phyloP scores from a whole-genome alignment of 345 rosid genomes.

The Pistacia vera region DNA sequence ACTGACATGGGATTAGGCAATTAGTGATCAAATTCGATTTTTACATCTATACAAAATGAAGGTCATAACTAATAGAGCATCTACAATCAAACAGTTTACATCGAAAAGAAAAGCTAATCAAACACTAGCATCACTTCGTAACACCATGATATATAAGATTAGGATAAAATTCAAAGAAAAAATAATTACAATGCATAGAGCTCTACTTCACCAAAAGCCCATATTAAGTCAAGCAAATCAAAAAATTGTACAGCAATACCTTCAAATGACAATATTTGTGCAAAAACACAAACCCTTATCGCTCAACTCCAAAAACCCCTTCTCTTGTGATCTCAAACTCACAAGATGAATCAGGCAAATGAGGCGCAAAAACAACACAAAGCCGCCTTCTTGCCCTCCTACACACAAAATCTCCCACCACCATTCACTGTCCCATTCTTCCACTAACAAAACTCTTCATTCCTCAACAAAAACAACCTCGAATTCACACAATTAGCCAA shows the following conservation, averaged over 20 bases:
- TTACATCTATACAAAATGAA: not conserved
- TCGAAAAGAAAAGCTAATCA: not conserved
- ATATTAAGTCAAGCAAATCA: constrained; percentile 7
- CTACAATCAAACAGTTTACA: not conserved
- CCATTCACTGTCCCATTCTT: constrained; percentile 22
- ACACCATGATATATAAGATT: not conserved
- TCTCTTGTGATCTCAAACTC: constrained; percentile 63
- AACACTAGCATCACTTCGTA: not conserved
- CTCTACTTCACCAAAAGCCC: not conserved
- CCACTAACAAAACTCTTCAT: constrained; percentile 43
- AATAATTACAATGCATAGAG: not conserved
- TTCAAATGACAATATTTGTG: not conserved
- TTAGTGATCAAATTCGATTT: too few species aligned
- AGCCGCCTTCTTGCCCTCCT: constrained; percentile 46
- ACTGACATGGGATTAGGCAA: not conserved
- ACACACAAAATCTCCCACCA: constrained; percentile 21
- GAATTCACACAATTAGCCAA: constrained; percentile 85
- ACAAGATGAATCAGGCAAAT: constrained; percentile 60
- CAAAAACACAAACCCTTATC: constrained; percentile 6
- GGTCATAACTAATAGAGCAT: not conserved
- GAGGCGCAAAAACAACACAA: constrained; percentile 73
- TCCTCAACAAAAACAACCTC: constrained; percentile 64
- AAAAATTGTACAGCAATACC: not conserved
- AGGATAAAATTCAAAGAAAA: not conserved
- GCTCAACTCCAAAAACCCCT: constrained; percentile 54